phyloP scores from a whole-genome alignment of 352 stramenopile species.

The Globisporangium polare region DNA sequence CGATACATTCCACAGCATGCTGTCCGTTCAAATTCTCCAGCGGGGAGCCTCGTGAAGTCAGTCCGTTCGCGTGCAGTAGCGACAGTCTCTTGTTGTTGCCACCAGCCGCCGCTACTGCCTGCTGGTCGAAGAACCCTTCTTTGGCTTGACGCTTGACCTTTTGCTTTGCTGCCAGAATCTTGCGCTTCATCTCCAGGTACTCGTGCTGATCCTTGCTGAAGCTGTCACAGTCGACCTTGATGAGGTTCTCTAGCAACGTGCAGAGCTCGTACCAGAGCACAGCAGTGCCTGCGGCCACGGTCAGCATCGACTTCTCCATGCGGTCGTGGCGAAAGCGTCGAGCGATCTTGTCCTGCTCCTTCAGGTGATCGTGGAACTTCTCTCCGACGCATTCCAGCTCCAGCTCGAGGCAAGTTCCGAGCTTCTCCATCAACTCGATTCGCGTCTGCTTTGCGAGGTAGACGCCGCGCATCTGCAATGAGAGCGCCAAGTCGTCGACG shows the following conservation, averaged over 20 bases:
- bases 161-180: conserved; percentile 44
- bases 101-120: not conserved
- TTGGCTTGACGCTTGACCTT: conserved; percentile 56
- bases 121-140: conserved; percentile 29
- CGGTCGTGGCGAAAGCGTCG: conserved; percentile 47
- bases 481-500: conserved; percentile 57
- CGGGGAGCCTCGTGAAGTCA: conserved; percentile 46
- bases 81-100: conserved; percentile 1
- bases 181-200: conserved; percentile 60
- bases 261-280: conserved; percentile 49
- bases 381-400: conserved; percentile 65
- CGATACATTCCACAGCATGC: conserved; percentile 52
- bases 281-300: conserved; percentile 28
- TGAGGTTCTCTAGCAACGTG: conserved; percentile 41
- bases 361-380: conserved; percentile 65
- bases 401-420: conserved; percentile 53
- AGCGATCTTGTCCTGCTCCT: conserved; percentile 56
- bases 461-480: conserved; percentile 57
- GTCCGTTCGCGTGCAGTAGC: conserved; percentile 39
- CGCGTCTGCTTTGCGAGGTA: conserved; percentile 58
- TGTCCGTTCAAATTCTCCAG: conserved; percentile 41
- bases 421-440: conserved; percentile 45
- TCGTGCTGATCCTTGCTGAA: conserved; percentile 35
- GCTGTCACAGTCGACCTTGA: conserved; percentile 29
- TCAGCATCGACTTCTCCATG: conserved; percentile 32